phyloP scores from a whole-genome alignment of 805 yeast genomes.

The Kuraishia capsulata region DNA sequence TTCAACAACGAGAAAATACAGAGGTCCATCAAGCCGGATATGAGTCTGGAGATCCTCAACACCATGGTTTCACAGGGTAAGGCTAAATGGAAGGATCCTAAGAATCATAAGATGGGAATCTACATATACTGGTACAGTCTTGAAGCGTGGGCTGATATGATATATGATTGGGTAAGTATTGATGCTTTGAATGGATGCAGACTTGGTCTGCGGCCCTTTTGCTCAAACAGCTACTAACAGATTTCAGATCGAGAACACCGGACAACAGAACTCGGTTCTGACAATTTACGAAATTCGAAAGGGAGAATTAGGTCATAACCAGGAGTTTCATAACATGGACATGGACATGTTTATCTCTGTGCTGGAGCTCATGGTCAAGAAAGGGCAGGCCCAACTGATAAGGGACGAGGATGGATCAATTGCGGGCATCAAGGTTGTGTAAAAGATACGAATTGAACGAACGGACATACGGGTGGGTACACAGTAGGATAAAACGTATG shows the following conservation, averaged over 20 bases:
- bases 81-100: constrained; percentile 45
- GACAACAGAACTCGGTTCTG: constrained; percentile 67
- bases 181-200: too few species aligned
- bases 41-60: constrained; percentile 44
- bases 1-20: constrained; percentile 45
- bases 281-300: constrained; percentile 75
- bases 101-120: constrained; percentile 35
- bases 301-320: constrained; percentile 47
- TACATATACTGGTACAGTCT: constrained; percentile 62
- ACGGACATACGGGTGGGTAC: too few species aligned
- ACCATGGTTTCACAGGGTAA: constrained; percentile 45
- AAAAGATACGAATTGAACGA: constrained; percentile 6
- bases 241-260: constrained; percentile 51
- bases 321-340: constrained; percentile 60
- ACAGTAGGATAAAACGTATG: too few species aligned
- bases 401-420: constrained; percentile 49
- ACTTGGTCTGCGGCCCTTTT: not conserved
- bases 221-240: constrained; percentile 19
- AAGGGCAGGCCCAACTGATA: constrained; percentile 66
- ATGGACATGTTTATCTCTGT: constrained; percentile 42
- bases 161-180: constrained; percentile 46
- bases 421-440: constrained; percentile 72
- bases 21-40: constrained; percentile 44
- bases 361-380: constrained; percentile 48
- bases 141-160: constrained; percentile 54